Evolutionary conservation across 768 basidiomycete genomes (phyloP), one percentile per base, ranked within the genome.

Genomic region (Cystobasidium tubakii): DNA sequence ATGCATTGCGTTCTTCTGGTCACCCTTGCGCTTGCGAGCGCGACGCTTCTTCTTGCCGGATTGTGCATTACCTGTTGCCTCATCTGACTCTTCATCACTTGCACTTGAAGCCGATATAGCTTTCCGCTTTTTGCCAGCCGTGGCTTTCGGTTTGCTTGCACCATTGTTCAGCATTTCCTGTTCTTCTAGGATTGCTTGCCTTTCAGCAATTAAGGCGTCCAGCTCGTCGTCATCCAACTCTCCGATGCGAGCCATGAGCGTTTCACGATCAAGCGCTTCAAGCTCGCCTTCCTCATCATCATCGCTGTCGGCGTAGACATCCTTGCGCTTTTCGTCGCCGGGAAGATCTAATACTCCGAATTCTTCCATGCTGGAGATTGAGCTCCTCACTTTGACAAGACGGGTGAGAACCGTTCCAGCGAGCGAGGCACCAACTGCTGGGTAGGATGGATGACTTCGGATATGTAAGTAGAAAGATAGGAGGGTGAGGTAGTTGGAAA

Each of bases 211-310:
- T 2, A 79, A 62, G 76, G 25, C 82, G 17, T 75, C 70, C 19
- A 75, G 23, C 23, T 65, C 70, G 33, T 72, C 70, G 15, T 66
- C 57, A 10, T 66, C 62, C 54, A 72, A 33, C 3, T 55, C 74
- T 12, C 65, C 73, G 15, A 66, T 57, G 55, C 63, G 43, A 33
- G 71, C 69, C 34, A 66, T 43, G 17, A 65, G 62, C 13, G 77
- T 83, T 23, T 71, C 69, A 10, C 69, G 83, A 62, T 84, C 83
- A 72, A 82, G 79, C n/a, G 81, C 79, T 73, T 84, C 86, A 34
- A 66, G 44, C 77, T 87, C 85, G 23, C 87, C 86, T 42, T 85
- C 53, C 17, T 66, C 67, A 44, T 71, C 43, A 29, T 43, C 63
- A 46, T 63, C 31, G 23, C 39, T 36, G 13, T 65, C 63, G 21